Evolutionary conservation across 371 early-diverging fungal species (phyloP).

Genomic region (Umbelopsis sp.): DNA sequence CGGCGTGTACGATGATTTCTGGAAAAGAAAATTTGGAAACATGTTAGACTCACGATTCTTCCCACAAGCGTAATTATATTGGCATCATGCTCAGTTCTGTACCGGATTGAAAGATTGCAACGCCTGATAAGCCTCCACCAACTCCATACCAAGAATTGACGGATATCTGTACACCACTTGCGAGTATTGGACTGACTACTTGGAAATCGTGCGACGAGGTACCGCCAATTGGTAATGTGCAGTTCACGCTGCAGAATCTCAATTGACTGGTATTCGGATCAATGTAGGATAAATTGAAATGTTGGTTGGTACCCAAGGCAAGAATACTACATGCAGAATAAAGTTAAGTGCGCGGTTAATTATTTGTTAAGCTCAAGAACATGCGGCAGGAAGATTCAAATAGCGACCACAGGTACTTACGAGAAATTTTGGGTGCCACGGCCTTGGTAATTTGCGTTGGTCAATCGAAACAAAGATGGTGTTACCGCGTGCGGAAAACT

Average conservation of each 20-base stretch:
- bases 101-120: constrained; percentile 73
- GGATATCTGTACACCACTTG: constrained; percentile 64
- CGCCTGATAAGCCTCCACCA: constrained; percentile 72
- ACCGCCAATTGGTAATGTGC: constrained; percentile 50
- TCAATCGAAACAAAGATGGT: constrained; percentile 70
- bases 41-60: constrained; percentile 7
- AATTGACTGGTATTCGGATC: constrained; percentile 54
- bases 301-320: constrained; percentile 50
- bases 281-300: constrained; percentile 61
- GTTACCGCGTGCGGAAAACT: constrained; percentile 61
- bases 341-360: not conserved
- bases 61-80: no score
- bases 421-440: constrained; percentile 73
- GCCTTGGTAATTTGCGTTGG: constrained; percentile 60
- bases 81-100: constrained; percentile 6
- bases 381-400: constrained; percentile 1
- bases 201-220: constrained; percentile 62
- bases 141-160: constrained; percentile 74
- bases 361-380: not conserved
- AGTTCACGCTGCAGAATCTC: constrained; percentile 59
- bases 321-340: constrained; percentile 32
- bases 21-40: not conserved
- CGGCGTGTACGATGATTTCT: constrained; percentile 39
- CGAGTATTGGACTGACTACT: constrained; percentile 43
- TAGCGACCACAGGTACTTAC: constrained; percentile 26